phyloP scores from a whole-genome alignment of 1,284 basidiomycete genomes.

The Gymnopus androsaceus region DNA sequence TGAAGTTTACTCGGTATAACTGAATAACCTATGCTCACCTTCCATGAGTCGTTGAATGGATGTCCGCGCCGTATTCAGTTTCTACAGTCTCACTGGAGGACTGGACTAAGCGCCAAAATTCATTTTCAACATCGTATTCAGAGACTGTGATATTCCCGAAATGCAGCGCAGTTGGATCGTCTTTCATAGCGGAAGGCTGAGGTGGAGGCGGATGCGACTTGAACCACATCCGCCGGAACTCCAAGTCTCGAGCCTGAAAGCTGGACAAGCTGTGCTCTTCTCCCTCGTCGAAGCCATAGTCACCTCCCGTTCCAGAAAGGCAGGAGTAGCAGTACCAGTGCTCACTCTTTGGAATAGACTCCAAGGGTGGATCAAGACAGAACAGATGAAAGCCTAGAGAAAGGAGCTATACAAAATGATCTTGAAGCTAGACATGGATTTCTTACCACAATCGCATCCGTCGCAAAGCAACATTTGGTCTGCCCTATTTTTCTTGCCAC shows the following conservation, averaged over 20 bases:
- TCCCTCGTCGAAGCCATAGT: constrained; percentile 98
- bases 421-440: constrained; percentile 21
- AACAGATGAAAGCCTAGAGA: constrained; percentile 89
- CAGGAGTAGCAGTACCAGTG: constrained; percentile 98
- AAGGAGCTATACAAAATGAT: constrained; percentile 5
- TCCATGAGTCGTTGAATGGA: constrained; percentile 96
- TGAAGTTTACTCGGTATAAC: neutral
- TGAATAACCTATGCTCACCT: constrained; percentile 54
- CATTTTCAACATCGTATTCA: constrained; percentile 90
- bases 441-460: constrained; percentile 91
- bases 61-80: constrained; percentile 98
- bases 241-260: constrained; percentile 89
- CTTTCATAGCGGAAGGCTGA: constrained; percentile 28
- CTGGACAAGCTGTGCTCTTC: constrained; percentile 92
- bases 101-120: constrained; percentile 97
- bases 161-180: constrained; percentile 54
- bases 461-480: constrained; percentile 95
- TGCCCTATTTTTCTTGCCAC: constrained; percentile 83
- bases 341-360: constrained; percentile 77
- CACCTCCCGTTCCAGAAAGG: constrained; percentile 91
- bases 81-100: constrained; percentile 91
- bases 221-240: constrained; percentile 91
- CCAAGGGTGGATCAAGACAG: constrained; percentile 91
- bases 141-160: constrained; percentile 72
- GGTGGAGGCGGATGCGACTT: constrained; percentile 58